Percentiles rank a stretch among this genome's conserved stretches.
Evolutionary conservation across 2,329 filamentous ascomycete genomes (phyloP).

Genomic region (Plectosphaerella sp.): DNA sequence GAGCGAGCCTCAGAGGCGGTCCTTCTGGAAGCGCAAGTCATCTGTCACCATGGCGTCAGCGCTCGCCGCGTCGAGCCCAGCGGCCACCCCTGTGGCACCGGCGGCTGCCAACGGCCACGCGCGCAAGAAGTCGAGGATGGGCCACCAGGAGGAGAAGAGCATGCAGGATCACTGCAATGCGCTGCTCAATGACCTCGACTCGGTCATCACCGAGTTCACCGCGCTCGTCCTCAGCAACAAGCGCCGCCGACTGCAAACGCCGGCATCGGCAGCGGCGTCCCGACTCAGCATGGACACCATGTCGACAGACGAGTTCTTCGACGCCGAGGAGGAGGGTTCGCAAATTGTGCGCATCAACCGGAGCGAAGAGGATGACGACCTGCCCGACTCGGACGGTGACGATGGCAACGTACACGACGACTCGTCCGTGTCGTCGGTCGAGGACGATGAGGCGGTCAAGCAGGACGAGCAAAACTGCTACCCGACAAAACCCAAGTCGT

Average conservation of each 20-base stretch:
- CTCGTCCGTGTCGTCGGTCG: conserved; percentile 56
- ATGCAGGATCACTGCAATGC: conserved; percentile 80
- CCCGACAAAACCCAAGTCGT: conserved; percentile 69
- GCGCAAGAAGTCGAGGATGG: conserved; percentile 30
- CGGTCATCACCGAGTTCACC: conserved; percentile 78
- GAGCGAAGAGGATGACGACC: conserved; percentile 60
- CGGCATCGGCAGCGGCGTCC: conserved; percentile 37
- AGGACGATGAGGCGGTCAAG: conserved; percentile 52
- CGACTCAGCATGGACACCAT: conserved; percentile 75
- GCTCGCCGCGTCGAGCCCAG: conserved; percentile 37
- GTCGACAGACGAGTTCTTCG: conserved; percentile 87
- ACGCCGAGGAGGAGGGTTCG: conserved; percentile 66
- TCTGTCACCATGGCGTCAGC: conserved; percentile 46
- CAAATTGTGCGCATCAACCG: conserved; percentile 71
- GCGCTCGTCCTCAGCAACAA: conserved; percentile 74
- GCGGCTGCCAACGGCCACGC: conserved; percentile 24
- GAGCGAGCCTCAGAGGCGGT: conserved; percentile 51
- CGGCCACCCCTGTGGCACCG: conserved; percentile 20
- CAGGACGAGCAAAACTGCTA: conserved; percentile 62
- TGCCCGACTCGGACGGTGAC: conserved; percentile 49
- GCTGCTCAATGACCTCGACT: conserved; percentile 79
- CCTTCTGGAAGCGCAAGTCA: conserved; percentile 91
- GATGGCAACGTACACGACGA: conserved; percentile 50
- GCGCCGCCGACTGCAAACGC: conserved; percentile 59
- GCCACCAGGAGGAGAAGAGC: conserved; percentile 52